Evolutionary conservation across 2,329 filamentous ascomycete genomes (phyloP).

Genomic region (Ophiosphaerella korrae): DNA sequence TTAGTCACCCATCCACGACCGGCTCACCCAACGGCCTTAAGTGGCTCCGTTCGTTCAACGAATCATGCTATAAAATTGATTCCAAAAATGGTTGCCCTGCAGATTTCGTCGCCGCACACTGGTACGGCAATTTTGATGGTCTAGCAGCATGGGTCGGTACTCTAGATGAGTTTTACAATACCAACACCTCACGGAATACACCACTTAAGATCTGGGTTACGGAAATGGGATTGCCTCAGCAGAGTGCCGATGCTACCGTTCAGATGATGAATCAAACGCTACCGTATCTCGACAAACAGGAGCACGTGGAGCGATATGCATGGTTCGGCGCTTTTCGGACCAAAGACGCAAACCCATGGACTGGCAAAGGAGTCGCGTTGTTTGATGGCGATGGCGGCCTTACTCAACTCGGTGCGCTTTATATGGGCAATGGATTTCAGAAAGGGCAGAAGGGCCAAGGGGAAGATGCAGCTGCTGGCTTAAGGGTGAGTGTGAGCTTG

Average conservation of each 20-base stretch:
- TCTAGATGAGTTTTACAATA: conserved; percentile 56
- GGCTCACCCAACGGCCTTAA: conserved; percentile 64
- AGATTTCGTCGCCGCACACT: conserved; percentile 60
- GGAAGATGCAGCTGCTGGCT: conserved; percentile 12
- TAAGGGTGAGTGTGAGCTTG: conserved; percentile 12
- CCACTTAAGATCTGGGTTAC: conserved; percentile 71
- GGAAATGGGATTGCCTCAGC: conserved; percentile 69
- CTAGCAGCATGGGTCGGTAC: conserved; percentile 69
- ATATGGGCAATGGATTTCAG: conserved; percentile 37
- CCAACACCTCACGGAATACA: conserved; percentile 55
- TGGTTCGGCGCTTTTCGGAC: conserved; percentile 45
- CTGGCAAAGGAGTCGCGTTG: conserved; percentile 41
- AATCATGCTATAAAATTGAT: conserved; percentile 56
- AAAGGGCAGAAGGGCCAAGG: conserved; percentile 40
- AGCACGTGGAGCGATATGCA: conserved; percentile 49
- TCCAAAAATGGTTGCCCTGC: conserved; percentile 50
- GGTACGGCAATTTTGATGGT: conserved; percentile 70
- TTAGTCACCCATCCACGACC: conserved; percentile 73
- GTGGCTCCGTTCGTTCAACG: conserved; percentile 72
- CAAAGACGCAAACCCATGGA: conserved; percentile 43
- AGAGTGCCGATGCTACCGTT: conserved; percentile 63
- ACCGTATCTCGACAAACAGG: conserved; percentile 69
- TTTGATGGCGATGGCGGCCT: conserved; percentile 40
- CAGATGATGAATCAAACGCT: conserved; percentile 71
- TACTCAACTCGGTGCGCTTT: conserved; percentile 40